Evolutionary conservation across 805 yeast genomes (phyloP).

Genomic region (Saccharomyces paradoxus): DNA sequence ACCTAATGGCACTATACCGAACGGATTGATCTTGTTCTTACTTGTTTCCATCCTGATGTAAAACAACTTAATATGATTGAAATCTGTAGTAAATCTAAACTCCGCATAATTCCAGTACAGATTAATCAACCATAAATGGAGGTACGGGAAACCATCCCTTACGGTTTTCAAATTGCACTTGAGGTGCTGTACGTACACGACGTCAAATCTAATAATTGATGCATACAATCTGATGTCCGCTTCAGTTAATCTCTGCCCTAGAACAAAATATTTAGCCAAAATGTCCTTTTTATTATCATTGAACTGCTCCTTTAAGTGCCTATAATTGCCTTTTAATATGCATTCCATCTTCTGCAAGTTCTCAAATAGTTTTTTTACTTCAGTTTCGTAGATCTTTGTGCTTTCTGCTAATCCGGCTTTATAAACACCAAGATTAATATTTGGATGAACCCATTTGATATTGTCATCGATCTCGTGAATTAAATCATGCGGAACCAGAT

Average conservation of each 20-base stretch:
- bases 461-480: neutral
- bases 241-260: neutral
- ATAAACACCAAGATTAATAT: too few relatives aligned
- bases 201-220: neutral
- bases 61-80: neutral
- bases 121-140: neutral
- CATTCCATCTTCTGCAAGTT: neutral
- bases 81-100: neutral
- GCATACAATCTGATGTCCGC: neutral
- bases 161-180: neutral
- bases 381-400: neutral
- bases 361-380: neutral
- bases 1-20: neutral
- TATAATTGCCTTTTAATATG: neutral
- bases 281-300: neutral
- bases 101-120: neutral
- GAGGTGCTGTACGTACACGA: neutral
- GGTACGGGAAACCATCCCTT: neutral
- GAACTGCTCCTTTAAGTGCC: conserved; percentile 2
- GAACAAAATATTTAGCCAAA: neutral
- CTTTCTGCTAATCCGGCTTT: neutral
- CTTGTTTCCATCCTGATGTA: neutral
- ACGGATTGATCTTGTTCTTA: neutral
- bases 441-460: neutral
- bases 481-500: neutral